These are phyloP conservation scores for Medicago arabica DNA, from an alignment of 306 rosid species.

Conservation along the genomic window DNA sequence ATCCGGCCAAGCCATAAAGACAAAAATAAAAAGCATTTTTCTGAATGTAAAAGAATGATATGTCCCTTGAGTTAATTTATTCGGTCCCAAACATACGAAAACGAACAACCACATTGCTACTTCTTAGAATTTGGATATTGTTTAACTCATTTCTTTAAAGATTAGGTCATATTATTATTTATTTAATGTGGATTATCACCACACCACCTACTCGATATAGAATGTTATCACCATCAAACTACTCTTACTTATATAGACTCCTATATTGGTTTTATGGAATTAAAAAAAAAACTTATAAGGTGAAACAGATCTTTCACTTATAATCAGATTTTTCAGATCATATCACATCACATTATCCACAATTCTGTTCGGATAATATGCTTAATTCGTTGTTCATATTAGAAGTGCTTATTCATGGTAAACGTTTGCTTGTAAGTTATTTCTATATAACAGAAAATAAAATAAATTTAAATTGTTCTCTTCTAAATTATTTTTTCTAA, in stretches of 20 bases:
- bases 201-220: neutral
- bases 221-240: neutral
- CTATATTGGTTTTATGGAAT: neutral
- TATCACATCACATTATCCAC: too few species aligned
- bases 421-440: too few species aligned
- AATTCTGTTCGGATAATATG: too few species aligned
- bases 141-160: neutral
- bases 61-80: neutral
- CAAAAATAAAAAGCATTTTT: slow-evolving; percentile 27
- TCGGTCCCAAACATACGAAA: slow-evolving; percentile 48
- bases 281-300: too few species aligned
- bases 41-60: slow-evolving; percentile 23
- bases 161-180: neutral
- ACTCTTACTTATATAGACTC: neutral
- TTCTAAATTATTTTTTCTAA: too few species aligned
- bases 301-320: too few species aligned
- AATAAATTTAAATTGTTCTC: too few species aligned
- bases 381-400: too few species aligned
- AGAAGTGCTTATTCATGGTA: too few species aligned
- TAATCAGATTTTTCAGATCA: too few species aligned
- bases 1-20: slow-evolving; percentile 39
- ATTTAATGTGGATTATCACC: neutral
- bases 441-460: too few species aligned
- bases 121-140: neutral
- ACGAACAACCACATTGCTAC: slow-evolving; percentile 30